Evolutionary conservation across 768 basidiomycete genomes (phyloP).

Genomic region (Xerocomus spinulosus): DNA sequence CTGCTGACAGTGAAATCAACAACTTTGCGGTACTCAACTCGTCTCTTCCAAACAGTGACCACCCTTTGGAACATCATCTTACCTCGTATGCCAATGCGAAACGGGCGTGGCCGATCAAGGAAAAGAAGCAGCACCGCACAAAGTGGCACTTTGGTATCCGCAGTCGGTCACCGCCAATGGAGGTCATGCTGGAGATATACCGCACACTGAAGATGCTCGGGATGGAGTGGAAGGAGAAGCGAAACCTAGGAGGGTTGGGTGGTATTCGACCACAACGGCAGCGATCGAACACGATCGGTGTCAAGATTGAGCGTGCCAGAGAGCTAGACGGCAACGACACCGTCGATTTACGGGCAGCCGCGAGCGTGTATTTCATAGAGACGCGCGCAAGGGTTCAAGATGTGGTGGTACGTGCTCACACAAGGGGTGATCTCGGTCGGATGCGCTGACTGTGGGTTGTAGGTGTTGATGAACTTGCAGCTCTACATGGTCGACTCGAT

Average conservation of each 20-base stretch:
- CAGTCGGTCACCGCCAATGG: constrained; percentile 92
- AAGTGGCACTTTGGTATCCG: constrained; percentile 99
- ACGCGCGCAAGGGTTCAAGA: constrained; percentile 86
- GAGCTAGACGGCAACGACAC: constrained; percentile 56
- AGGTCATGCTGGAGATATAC: constrained; percentile 99
- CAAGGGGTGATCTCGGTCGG: background rate
- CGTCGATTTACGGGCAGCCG: constrained; percentile 64
- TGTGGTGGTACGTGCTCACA: constrained; percentile 68
- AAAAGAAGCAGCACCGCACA: constrained; percentile 71
- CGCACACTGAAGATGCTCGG: constrained; percentile 82
- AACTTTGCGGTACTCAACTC: constrained; percentile 89
- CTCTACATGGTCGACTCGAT: constrained; percentile 93
- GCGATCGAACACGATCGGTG: constrained; percentile 32
- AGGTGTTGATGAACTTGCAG: constrained; percentile 97
- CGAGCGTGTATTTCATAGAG: constrained; percentile 88
- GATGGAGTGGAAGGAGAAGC: constrained; percentile 98
- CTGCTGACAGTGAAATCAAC: constrained; percentile 37
- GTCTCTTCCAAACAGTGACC: constrained; percentile 72
- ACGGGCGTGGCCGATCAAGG: constrained; percentile 44
- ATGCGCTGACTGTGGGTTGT: background rate
- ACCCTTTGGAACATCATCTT: constrained; percentile 62
- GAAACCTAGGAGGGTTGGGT: constrained; percentile 67
- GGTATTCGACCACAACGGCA: constrained; percentile 37
- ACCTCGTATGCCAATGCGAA: constrained; percentile 58
- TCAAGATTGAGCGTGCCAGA: constrained; percentile 56